Evolutionary conservation across 495 filamentous ascomycete species (phyloP), one percentile per base, ranked within the genome.

Genomic region (Xylaria venustula): DNA sequence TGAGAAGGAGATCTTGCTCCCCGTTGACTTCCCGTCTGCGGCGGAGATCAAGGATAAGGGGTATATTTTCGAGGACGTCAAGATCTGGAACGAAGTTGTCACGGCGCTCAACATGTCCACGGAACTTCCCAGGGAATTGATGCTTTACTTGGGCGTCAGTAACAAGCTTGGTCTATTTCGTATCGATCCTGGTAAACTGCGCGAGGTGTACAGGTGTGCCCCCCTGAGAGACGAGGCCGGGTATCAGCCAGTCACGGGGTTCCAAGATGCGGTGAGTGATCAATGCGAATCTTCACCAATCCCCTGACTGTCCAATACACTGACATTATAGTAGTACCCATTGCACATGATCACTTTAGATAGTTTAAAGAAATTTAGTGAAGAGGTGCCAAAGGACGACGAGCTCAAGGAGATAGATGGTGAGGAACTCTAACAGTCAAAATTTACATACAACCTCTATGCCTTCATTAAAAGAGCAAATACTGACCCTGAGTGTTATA

Each of bases 1-100:
- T 0, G 78, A 83, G 64, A 78, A 72, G 67, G 77, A 82, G 54
- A 81, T 93, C 65, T 58, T 79, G 20, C 70, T 94, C 17, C 90
- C 92, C 7, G 82, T 93, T 52, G 71, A 79, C 40, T 82, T 78
- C 58, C 90, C 90, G 9, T 73, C 84, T 1, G 51, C 70, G 36
- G 71, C 73, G 1, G 79, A 83, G 44, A 83, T 83, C 34, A 75
- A 77, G 61, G 75, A 71, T 42, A 78, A 76, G 14, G 75, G 78
- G 7, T 95, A 90, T 72, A 79, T 75, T 0, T 79, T 76, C 19
- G 83, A 85, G 52, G 74, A 84, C 17, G 85, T 96, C 50, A 85
- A 73, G 60, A 89, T 98, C 68, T 96, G 92, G 92, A 88, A 85
- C 65, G 92, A 96, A 51, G 76, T 69, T 5, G 83, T 90, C 22